phyloP scores from a whole-genome alignment of 2,329 filamentous ascomycete species.

The Aspergillus sergii region DNA sequence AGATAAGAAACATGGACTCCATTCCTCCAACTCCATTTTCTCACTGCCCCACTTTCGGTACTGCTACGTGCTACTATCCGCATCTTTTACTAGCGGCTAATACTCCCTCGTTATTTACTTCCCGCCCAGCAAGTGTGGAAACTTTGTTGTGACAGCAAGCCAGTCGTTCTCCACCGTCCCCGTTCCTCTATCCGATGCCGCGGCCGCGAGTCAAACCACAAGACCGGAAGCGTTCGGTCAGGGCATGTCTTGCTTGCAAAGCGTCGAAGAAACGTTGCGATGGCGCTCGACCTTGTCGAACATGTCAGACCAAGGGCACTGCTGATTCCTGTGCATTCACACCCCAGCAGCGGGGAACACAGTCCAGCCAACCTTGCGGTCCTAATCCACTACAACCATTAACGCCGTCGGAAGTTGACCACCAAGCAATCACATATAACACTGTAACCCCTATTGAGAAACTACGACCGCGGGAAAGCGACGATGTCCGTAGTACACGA shows the following conservation, averaged over 20 bases:
- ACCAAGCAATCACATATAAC: not conserved
- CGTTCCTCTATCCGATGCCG: slow-evolving; percentile 44
- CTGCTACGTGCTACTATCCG: not conserved
- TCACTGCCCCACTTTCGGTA: not conserved
- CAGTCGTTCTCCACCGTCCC: not conserved
- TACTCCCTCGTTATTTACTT: not conserved
- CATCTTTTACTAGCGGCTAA: not conserved
- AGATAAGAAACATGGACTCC: not conserved
- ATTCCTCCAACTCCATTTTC: not conserved
- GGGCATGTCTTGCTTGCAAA: slow-evolving; percentile 54
- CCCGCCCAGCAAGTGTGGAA: not conserved
- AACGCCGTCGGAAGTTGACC: not conserved
- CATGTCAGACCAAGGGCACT: slow-evolving; percentile 50
- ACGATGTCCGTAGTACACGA: not conserved
- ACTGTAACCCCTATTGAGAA: not conserved
- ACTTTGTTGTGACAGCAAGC: not conserved
- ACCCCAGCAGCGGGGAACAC: slow-evolving; percentile 15
- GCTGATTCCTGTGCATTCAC: slow-evolving; percentile 43
- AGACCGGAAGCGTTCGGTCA: slow-evolving; percentile 52
- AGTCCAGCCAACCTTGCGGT: not conserved
- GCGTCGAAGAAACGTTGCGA: slow-evolving; percentile 56
- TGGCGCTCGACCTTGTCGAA: slow-evolving; percentile 52
- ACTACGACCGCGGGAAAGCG: not conserved
- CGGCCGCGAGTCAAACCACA: slow-evolving; percentile 55
- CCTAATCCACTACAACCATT: not conserved